Base-by-base conservation (phyloP, 768 basidiomycete genomes). In the Tricholoma saponaceum region DNA sequence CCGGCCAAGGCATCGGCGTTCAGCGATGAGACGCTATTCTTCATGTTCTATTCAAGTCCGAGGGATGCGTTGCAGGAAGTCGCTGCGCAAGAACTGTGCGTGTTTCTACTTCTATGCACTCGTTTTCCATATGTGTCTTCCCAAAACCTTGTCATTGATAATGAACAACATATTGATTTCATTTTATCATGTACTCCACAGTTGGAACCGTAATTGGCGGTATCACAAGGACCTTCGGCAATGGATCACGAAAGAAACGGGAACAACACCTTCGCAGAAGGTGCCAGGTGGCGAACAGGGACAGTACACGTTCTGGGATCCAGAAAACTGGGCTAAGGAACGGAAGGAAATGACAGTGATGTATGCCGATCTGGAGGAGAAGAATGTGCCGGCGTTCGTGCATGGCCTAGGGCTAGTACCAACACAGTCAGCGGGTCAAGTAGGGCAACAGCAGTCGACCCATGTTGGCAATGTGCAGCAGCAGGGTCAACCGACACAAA, bases 41-140 rank as follows among this genome's bases (percentile, higher is more conserved):
- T 92, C 81, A 95, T 96, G 85, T 98, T 98, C 80, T 98, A 98
- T 75, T 86, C 92, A 56, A 87, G 85, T 72, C 93, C 95, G 57
- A 79, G 91, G 66, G 95, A 98, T 75, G 87, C 89, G 39, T 76
- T 96, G 55, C 95, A 98, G 72, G 95, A 98, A 73, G 83, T 94
- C 52, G 95, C 95, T 14, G 94, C 93, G 49, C 90, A 93, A 70
- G 95, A 98, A 77, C 78, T 98, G 93, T 96, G 74, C 72, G 92
- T 86, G 3, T 61, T 47, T 60, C 58, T 43, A 18, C 56, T 62
- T 59, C 44, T 54, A 62, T 60, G 23, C 18, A 41, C 58, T 28
- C 28, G n/a, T 10, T 49, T 33, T 30, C 26, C 26, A 41, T 41
- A 20, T 25, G 13, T 46, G 32, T 22, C 18, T 25, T 13, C 20